phyloP scores from a whole-genome alignment of 2,329 filamentous ascomycete species.

The Fusarium veterinarium region DNA sequence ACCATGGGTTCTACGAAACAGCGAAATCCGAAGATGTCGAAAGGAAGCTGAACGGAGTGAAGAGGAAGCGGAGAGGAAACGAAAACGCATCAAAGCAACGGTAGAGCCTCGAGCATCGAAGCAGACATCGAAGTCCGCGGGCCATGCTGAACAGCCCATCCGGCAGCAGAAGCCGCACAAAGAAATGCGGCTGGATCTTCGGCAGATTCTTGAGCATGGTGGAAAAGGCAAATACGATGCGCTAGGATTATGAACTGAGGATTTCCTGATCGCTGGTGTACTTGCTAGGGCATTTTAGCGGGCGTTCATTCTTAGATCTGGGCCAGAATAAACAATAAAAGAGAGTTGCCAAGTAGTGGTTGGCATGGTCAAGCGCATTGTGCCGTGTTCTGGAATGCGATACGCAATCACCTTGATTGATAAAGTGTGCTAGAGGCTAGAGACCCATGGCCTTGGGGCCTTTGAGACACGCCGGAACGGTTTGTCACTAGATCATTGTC shows the following conservation, averaged over 20 bases:
- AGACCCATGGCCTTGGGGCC: constrained; percentile 7
- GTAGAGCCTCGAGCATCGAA: constrained; percentile 16
- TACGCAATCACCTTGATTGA: constrained; percentile 14
- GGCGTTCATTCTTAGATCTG: constrained; percentile 25
- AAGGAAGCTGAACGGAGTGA: constrained; percentile 57
- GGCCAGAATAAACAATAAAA: constrained; percentile 24
- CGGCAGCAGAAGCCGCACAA: constrained; percentile 29
- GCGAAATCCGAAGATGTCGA: constrained; percentile 62
- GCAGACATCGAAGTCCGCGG: constrained; percentile 5
- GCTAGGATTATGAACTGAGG: constrained; percentile 47
- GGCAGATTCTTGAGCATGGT: constrained; percentile 45
- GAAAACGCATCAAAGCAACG: constrained; percentile 37
- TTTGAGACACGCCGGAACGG: constrained; percentile 1
- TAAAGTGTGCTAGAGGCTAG: constrained; percentile 10
- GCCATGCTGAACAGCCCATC: constrained; percentile 7
- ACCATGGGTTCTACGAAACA: constrained; percentile 66
- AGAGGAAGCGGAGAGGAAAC: constrained; percentile 43
- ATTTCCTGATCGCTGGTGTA: constrained; percentile 3
- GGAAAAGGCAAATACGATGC: constrained; percentile 50
- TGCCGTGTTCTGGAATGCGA: constrained; percentile 42
- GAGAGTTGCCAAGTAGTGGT: constrained; percentile 17
- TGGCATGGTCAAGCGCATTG: constrained; percentile 18
- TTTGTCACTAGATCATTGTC: constrained; percentile 27
- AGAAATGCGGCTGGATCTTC: constrained; percentile 37
- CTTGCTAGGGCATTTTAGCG: constrained; percentile 26